Evolutionary conservation across 306 rosid genomes (phyloP), one percentile per base, ranked within the genome.

Genomic region (Malus asiatica): DNA sequence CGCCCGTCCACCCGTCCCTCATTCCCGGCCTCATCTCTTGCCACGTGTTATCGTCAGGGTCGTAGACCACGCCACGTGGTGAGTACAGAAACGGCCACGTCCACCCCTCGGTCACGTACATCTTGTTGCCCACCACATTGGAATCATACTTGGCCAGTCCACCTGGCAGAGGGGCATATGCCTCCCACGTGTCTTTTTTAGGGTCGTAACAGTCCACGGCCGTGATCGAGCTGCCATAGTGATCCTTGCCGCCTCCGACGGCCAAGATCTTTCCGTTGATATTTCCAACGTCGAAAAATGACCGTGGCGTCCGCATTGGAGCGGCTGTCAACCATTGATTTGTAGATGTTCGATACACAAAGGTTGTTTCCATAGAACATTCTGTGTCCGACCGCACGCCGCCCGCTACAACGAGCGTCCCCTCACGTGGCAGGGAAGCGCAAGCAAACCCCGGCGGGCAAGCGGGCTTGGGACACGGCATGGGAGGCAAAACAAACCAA

Each of bases 51-150:
- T 8, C 23, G 11, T 51, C 84, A 0, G 29, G 45, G 5, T 88
- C 83, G 75, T 89, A 91, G 3, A 76, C 76, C 57, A 66, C 64
- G 0, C 91, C 91, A 1, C 88, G 73, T 11, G 95, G 97, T 11
- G 87, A 68, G 10, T 55, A 44, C 79, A 46, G 78, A 19, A 89
- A 88, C 4, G 95, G 93, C 97, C 95, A 91, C 76, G 83, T 62
- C 97, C 95, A 91, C 45, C 97, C 97, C 42, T 91, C 95, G 32
- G 95, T 91, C 2, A 89, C 84, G 61, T 77, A 89, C 61, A 91
- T n/a, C 70, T n/a, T 85, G n/a, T 82, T 79, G 1, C 82, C 84
- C 8, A 63, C 57, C 69, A 65, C 90, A 1, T 77, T 86, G 27
- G 85, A 74, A 51, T 84, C 86, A 44, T 77, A 86, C 46, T 75